Conservation (phyloP, 2,329 filamentous ascomycete genomes). For the Didymellaceae sp. region DNA sequence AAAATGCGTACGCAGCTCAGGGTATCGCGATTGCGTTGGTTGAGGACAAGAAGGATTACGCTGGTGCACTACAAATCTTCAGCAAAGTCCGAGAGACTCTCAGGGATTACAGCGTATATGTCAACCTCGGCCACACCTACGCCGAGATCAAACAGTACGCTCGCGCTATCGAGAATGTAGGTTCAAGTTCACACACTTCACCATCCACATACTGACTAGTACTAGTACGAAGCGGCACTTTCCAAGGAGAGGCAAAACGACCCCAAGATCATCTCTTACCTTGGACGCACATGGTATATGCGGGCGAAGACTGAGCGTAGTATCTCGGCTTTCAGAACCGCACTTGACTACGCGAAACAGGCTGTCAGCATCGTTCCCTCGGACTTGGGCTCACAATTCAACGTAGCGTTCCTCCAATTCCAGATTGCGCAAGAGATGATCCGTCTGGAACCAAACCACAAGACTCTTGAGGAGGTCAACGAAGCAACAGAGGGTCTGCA, state of each 20-base stretch:
- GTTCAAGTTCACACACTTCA: slow-evolving; percentile 25
- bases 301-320: slow-evolving; percentile 74
- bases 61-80: slow-evolving; percentile 83
- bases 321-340: slow-evolving; percentile 67
- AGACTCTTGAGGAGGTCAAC: slow-evolving; percentile 80
- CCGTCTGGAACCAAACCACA: slow-evolving; percentile 74
- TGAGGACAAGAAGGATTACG: slow-evolving; percentile 91
- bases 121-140: slow-evolving; percentile 94
- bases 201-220: slow-evolving; percentile 19
- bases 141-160: slow-evolving; percentile 88
- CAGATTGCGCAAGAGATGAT: slow-evolving; percentile 86
- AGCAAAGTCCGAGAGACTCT: slow-evolving; percentile 89
- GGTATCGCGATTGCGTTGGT: slow-evolving; percentile 92
- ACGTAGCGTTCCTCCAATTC: slow-evolving; percentile 96
- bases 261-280: slow-evolving; percentile 79
- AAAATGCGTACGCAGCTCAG: slow-evolving; percentile 95
- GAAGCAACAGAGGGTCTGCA: slow-evolving; percentile 81
- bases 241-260: slow-evolving; percentile 81
- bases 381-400: slow-evolving; percentile 93
- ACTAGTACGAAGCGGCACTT: slow-evolving; percentile 81
- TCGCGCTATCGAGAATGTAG: slow-evolving; percentile 83
- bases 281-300: slow-evolving; percentile 86
- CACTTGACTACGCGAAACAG: slow-evolving; percentile 68
- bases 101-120: slow-evolving; percentile 84
- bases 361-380: slow-evolving; percentile 80